phyloP scores from a whole-genome alignment of 306 rosid species.

The Alnus glutinosa region DNA sequence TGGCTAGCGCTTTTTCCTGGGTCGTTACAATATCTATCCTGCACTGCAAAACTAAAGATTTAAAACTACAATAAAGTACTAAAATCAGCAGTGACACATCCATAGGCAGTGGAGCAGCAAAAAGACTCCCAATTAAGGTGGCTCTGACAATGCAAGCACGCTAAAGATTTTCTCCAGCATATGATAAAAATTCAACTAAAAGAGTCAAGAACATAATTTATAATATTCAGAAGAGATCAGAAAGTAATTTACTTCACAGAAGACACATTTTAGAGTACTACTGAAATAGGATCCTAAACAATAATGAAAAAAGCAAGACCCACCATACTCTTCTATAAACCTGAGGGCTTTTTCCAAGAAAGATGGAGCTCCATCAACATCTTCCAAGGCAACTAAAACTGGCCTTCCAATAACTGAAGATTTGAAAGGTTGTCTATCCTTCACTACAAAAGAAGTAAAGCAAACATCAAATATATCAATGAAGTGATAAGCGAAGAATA shows the following conservation, averaged over 20 bases:
- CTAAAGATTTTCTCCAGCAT: not conserved
- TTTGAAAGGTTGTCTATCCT: conserved; percentile 58
- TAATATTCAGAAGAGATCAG: not conserved
- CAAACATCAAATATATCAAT: conserved; percentile 30
- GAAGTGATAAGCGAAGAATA: conserved; percentile 25
- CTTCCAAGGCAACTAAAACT: conserved; percentile 91
- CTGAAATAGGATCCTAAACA: not conserved
- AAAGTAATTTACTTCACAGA: not conserved
- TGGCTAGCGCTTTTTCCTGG: too few relatives aligned
- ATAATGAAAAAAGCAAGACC: conserved; percentile 20
- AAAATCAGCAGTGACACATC: conserved; percentile 9
- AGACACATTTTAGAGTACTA: not conserved
- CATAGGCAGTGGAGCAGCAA: conserved; percentile 7
- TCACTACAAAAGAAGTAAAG: conserved; percentile 46
- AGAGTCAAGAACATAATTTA: not conserved
- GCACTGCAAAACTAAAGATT: not conserved
- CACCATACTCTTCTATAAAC: conserved; percentile 82
- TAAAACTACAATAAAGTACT: conserved; percentile 3
- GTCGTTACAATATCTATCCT: not conserved
- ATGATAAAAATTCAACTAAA: not conserved
- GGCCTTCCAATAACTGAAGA: conserved; percentile 79
- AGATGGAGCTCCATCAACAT: conserved; percentile 90
- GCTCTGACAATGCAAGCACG: conserved; percentile 7
- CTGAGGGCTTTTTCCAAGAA: conserved; percentile 92
- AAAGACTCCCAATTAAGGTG: not conserved